Evolutionary conservation across 2,329 filamentous ascomycete species (phyloP), one percentile per base, ranked within the genome.

Genomic region (Sarocladium oryzae): DNA sequence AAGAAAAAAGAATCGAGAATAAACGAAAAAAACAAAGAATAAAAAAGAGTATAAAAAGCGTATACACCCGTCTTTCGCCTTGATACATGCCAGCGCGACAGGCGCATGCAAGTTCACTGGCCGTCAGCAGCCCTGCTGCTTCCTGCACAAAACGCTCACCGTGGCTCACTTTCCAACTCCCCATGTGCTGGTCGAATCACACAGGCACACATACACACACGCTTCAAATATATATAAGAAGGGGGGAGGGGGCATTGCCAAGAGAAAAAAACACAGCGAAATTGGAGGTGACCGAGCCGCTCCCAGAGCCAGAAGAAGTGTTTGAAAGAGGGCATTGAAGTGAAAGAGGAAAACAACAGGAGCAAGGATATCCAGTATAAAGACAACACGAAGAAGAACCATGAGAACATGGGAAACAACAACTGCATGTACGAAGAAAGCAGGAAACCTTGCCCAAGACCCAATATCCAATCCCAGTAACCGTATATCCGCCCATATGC

Each of bases 401-500:
- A 13, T 7, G 16, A 15, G 3, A 32, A 33, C 24, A 48, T 40
- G 16, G 16, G 26, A 20, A 26, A 33, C n/a, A 33, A 20, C 24
- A 33, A 33, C 20, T 43, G 40, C 40, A 28, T 43, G n/a, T 16
- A 16, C 23, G 40, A 28, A 43, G n/a, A 33, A 48, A 33, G 24
- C 5, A 45, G 40, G 37, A 30, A 30, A 48, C 24, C 43, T 16
- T 33, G 28, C 26, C 51, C 51, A 52, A 52, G 26, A 49, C 33
- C 51, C 45, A 33, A 26, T 40, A 49, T 49, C 43, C 43, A 48
- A 32, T 32, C 28, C 43, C 40, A 43, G 23, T 26, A 26, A 4
- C 43, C 43, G 28, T 48, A 48, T 48, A 48, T 33, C 43, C 43
- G 43, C 43, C 43, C 6, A 21, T 32, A 48, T 48, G 43, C 43